Conservation (phyloP, 495 filamentous ascomycete genomes). For the Penicillium roqueforti region DNA sequence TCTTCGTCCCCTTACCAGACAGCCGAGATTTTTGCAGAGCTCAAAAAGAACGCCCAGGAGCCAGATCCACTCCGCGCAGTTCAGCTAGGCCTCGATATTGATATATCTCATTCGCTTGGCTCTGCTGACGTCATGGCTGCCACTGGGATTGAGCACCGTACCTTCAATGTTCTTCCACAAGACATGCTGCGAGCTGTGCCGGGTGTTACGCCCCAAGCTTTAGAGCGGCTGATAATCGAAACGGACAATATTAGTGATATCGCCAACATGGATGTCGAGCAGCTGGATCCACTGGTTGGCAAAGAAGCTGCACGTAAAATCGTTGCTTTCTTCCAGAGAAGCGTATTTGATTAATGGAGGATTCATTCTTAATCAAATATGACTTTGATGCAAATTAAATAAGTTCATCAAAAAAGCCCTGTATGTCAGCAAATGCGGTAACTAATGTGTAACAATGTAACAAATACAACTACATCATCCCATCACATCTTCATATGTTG, state of each 20-base stretch:
- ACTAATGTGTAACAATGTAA: no score
- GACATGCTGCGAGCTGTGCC: slow-evolving; percentile 88
- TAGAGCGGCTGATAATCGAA: slow-evolving; percentile 64
- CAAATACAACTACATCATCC: slow-evolving; percentile 2
- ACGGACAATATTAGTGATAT: slow-evolving; percentile 75
- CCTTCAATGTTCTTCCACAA: slow-evolving; percentile 63
- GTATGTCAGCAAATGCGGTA: background rate
- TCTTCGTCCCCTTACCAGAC: slow-evolving; percentile 91
- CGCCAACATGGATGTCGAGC: slow-evolving; percentile 77
- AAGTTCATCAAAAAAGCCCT: background rate
- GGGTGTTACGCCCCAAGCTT: slow-evolving; percentile 75
- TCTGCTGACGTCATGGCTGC: slow-evolving; percentile 57
- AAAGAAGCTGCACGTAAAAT: slow-evolving; percentile 77
- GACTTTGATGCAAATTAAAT: background rate
- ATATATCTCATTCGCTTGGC: slow-evolving; percentile 48
- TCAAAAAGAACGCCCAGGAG: slow-evolving; percentile 84
- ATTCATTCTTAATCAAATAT: background rate
- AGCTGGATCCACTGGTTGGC: slow-evolving; percentile 70
- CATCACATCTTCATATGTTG: background rate
- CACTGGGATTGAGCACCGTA: slow-evolving; percentile 47
- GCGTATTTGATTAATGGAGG: slow-evolving; percentile 55
- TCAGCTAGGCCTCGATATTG: slow-evolving; percentile 69
- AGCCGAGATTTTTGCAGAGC: slow-evolving; percentile 89
- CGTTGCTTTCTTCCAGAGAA: slow-evolving; percentile 77
- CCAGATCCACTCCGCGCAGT: slow-evolving; percentile 88